phyloP scores from a whole-genome alignment of 495 filamentous ascomycete species.

The Neurospora sp. region DNA sequence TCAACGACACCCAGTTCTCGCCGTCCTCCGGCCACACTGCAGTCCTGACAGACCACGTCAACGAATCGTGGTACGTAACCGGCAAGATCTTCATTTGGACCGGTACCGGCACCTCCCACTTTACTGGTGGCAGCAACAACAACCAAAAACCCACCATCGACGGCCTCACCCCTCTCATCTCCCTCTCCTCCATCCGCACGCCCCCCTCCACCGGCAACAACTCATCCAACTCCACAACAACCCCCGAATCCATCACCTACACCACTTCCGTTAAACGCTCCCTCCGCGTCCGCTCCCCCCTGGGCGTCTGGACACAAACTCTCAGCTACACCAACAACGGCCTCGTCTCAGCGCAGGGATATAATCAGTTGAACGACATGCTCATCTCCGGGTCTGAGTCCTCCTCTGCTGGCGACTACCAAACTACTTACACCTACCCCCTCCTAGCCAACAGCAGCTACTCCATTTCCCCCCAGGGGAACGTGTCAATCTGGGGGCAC shows the following conservation, averaged over 20 bases:
- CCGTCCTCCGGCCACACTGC: slow-evolving; percentile 12
- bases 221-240: slow-evolving; percentile 24
- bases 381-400: slow-evolving; percentile 47
- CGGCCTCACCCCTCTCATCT: slow-evolving; percentile 17
- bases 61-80: slow-evolving; percentile 67
- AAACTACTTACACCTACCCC: slow-evolving; percentile 51
- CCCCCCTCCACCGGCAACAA: slow-evolving; percentile 30
- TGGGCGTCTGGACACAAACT: slow-evolving; percentile 55
- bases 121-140: neutral
- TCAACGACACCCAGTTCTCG: slow-evolving; percentile 36
- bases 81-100: slow-evolving; percentile 27
- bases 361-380: slow-evolving; percentile 52
- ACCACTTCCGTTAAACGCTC: slow-evolving; percentile 45
- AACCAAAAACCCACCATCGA: slow-evolving; percentile 13
- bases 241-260: slow-evolving; percentile 46
- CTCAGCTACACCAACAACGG: slow-evolving; percentile 51
- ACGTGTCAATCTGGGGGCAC: slow-evolving; percentile 48
- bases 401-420: slow-evolving; percentile 31
- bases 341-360: slow-evolving; percentile 46
- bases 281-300: slow-evolving; percentile 42
- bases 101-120: neutral
- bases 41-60: slow-evolving; percentile 47
- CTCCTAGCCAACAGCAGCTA: slow-evolving; percentile 50
- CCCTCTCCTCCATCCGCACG: slow-evolving; percentile 26
- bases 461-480: slow-evolving; percentile 31